phyloP scores from a whole-genome alignment of 306 rosid species.

The Pyrus pyrifolia region DNA sequence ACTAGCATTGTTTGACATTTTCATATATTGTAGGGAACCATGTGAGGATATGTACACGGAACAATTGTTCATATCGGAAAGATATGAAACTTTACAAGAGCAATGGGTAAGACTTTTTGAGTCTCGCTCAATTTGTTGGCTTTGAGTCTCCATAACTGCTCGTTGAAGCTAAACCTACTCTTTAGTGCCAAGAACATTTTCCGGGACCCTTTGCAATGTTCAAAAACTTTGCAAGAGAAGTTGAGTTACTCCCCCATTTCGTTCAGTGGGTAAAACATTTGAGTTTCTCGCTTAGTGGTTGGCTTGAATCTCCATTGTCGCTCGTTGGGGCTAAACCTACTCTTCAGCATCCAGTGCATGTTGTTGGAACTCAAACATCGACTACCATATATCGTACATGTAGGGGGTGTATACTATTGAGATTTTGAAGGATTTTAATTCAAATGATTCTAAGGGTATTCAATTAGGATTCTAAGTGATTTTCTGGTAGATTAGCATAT shows the following conservation, averaged over 20 bases:
- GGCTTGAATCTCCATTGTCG: background rate
- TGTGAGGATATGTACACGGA: background rate
- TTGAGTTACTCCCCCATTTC: background rate
- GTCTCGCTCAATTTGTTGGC: background rate
- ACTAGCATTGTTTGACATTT: background rate
- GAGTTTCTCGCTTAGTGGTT: background rate
- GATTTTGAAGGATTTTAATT: too few relatives aligned
- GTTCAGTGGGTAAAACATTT: background rate
- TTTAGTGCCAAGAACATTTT: background rate
- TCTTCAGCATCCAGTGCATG: background rate
- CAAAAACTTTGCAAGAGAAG: background rate
- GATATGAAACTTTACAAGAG: background rate
- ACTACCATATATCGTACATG: too few relatives aligned
- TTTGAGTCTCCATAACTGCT: background rate
- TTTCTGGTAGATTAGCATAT: background rate
- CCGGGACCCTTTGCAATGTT: too few relatives aligned
- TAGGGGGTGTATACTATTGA: too few relatives aligned
- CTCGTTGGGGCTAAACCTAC: background rate
- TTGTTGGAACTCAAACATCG: background rate
- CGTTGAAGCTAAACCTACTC: background rate
- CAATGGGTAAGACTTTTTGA: background rate
- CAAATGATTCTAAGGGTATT: too few relatives aligned
- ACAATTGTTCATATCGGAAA: background rate
- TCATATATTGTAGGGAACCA: conserved; percentile 3
- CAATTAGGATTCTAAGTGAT: too few relatives aligned